phyloP scores from a whole-genome alignment of 1,284 basidiomycete species.

The Vanrija sp. region DNA sequence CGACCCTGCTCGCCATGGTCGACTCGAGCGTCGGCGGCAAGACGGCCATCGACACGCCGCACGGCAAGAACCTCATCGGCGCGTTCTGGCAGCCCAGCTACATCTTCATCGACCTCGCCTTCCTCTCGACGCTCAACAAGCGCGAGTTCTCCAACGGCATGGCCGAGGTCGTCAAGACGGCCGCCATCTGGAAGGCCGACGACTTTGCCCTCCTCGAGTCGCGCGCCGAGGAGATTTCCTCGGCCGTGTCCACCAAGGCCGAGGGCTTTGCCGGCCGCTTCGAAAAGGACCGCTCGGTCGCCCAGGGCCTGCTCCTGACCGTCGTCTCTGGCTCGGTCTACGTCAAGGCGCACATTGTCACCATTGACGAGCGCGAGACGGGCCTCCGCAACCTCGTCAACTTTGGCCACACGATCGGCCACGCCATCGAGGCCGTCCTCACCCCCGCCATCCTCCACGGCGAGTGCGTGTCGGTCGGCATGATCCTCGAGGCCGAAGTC shows the following conservation, averaged over 20 bases:
- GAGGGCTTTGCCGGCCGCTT: constrained; percentile 62
- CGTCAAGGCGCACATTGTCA: constrained; percentile 92
- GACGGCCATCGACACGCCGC: constrained; percentile 94
- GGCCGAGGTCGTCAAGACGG: constrained; percentile 98
- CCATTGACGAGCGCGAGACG: constrained; percentile 89
- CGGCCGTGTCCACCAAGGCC: constrained; percentile 61
- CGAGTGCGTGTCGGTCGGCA: constrained; percentile 87
- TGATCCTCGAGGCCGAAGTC: constrained; percentile 90
- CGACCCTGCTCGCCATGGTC: constrained; percentile 96
- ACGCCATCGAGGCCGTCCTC: constrained; percentile 90
- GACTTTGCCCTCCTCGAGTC: constrained; percentile 84
- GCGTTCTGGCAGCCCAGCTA: constrained; percentile 98
- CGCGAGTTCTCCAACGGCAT: constrained; percentile 97
- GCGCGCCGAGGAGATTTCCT: constrained; percentile 73
- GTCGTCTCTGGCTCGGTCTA: constrained; percentile 82
- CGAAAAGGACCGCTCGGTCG: constrained; percentile 63
- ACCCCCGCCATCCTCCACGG: constrained; percentile 89
- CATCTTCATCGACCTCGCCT: constrained; percentile 96
- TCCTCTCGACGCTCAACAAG: constrained; percentile 86
- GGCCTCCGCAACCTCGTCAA: constrained; percentile 94
- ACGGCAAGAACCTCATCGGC: constrained; percentile 96
- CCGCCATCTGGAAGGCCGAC: constrained; percentile 87
- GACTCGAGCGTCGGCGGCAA: constrained; percentile 97
- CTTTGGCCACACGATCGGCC: constrained; percentile 93
- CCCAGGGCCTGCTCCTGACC: constrained; percentile 63